These are phyloP conservation scores for Suillus sp. DNA, from an alignment of 768 basidiomycete species.

Conservation along the genomic window DNA sequence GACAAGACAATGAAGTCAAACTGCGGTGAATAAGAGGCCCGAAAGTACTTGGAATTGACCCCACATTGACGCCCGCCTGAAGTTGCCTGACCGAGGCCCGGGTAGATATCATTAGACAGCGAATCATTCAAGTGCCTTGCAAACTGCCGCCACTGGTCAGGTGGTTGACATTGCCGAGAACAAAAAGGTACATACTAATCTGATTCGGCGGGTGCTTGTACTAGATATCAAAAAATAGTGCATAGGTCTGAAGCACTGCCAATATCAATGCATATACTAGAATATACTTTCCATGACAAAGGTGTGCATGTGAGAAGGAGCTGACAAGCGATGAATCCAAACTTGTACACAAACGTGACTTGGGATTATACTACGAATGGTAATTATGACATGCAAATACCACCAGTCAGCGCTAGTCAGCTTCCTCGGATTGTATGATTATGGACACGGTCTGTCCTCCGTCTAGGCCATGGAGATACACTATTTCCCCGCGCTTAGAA, in stretches of 20 bases:
- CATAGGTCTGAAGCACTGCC: not conserved
- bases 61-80: not conserved
- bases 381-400: not conserved
- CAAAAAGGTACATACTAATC: not conserved
- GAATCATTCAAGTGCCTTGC: slow-evolving; percentile 1
- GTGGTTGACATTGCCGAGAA: not conserved
- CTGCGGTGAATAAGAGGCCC: not conserved
- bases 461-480: slow-evolving; percentile 14
- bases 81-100: not conserved
- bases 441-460: slow-evolving; percentile 11
- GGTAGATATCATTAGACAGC: not conserved
- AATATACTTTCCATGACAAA: slow-evolving; percentile 12
- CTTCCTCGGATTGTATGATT: slow-evolving; percentile 15
- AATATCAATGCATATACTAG: not conserved
- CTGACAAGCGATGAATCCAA: not conserved
- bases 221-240: slow-evolving; percentile 5
- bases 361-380: slow-evolving; percentile 6
- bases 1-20: not conserved
- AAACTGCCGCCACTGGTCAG: not conserved
- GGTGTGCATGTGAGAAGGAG: not conserved
- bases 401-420: not conserved
- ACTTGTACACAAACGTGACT: slow-evolving; percentile 8
- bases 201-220: not conserved
- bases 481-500: slow-evolving; percentile 5
- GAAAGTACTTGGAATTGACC: not conserved